Evolutionary conservation across 2,329 filamentous ascomycete species (phyloP).

Genomic region (Graphilbum fragrans): DNA sequence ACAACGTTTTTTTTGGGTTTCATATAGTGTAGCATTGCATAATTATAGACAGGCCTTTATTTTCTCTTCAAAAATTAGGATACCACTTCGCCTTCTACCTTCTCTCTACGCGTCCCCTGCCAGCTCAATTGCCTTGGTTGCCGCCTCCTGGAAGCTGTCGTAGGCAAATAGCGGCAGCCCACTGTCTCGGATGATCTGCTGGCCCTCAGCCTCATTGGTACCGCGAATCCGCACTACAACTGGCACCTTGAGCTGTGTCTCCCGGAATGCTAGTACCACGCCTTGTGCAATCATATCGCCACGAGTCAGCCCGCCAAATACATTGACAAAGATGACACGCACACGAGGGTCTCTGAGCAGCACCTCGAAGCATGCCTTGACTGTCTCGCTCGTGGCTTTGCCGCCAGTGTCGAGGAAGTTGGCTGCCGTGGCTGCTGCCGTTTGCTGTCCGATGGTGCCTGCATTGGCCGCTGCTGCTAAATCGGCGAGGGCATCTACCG

Average conservation of each 20-base stretch:
- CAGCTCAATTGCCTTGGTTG: slow-evolving; percentile 51
- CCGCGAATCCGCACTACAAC: slow-evolving; percentile 69
- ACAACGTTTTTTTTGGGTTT: too few relatives aligned
- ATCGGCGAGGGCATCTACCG: slow-evolving; percentile 62
- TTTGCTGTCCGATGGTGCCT: too few relatives aligned
- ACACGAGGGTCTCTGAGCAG: slow-evolving; percentile 62
- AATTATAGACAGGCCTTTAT: too few relatives aligned
- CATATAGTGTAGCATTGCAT: too few relatives aligned
- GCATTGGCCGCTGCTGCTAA: slow-evolving; percentile 20
- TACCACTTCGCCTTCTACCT: too few relatives aligned
- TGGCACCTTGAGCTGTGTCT: slow-evolving; percentile 53
- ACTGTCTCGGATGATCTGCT: slow-evolving; percentile 57
- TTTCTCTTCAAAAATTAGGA: too few relatives aligned
- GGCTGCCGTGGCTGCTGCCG: slow-evolving; percentile 53
- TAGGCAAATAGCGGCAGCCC: slow-evolving; percentile 57
- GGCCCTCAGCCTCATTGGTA: slow-evolving; percentile 60
- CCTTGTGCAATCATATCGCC: slow-evolving; percentile 75
- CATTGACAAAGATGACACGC: slow-evolving; percentile 50
- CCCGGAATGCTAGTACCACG: slow-evolving; percentile 59
- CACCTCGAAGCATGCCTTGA: slow-evolving; percentile 63
- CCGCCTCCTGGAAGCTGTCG: slow-evolving; percentile 65
- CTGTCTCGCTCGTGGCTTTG: slow-evolving; percentile 73
- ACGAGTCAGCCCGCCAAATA: slow-evolving; percentile 48
- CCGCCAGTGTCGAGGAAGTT: slow-evolving; percentile 89
- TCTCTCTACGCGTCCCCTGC: slow-evolving; percentile 1